Percentiles rank a stretch among this genome's conserved stretches.
Conservation (phyloP, 139 green algal genomes). For the Ettlia oleoabundans region DNA sequence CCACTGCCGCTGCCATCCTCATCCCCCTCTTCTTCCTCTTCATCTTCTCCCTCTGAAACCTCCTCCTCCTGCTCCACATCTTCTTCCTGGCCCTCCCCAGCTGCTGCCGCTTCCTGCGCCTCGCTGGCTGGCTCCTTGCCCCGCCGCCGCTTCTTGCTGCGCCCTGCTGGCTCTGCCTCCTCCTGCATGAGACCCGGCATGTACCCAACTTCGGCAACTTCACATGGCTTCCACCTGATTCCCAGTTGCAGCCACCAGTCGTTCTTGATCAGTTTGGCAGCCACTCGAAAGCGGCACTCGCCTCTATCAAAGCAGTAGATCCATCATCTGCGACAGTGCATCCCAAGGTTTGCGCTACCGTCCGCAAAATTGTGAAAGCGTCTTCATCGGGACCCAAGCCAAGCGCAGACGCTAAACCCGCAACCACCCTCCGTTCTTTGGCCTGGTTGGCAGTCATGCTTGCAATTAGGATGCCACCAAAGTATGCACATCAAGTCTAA, state of each 20-base stretch:
- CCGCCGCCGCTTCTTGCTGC: not conserved
- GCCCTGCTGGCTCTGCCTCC: not conserved
- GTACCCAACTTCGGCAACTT: not conserved
- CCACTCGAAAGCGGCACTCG: not conserved
- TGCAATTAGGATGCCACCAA: too few species aligned
- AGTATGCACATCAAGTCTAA: too few species aligned
- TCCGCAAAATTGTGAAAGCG: constrained; percentile 4
- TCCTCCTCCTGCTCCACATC: not conserved
- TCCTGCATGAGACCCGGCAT: not conserved
- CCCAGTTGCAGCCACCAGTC: too few species aligned
- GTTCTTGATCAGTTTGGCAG: not conserved
- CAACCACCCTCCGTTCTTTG: constrained; percentile 9
- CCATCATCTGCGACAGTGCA: constrained; percentile 5
- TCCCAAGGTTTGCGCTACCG: constrained; percentile 22
- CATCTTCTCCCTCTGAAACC: not conserved
- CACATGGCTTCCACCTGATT: not conserved
- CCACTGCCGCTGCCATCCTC: not conserved
- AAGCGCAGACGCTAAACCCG: not conserved
- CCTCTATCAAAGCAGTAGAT: not conserved
- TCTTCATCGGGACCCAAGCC: constrained; percentile 7
- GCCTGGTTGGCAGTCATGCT: not conserved
- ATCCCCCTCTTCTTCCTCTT: not conserved
- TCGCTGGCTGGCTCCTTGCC: not conserved
- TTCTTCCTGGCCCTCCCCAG: not conserved
- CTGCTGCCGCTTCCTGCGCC: not conserved